A percentile compares a stretch with the other conserved stretches of the same genome.
phyloP scores from a whole-genome alignment of 1,284 basidiomycete genomes.

The Fomitopsis betulina region DNA sequence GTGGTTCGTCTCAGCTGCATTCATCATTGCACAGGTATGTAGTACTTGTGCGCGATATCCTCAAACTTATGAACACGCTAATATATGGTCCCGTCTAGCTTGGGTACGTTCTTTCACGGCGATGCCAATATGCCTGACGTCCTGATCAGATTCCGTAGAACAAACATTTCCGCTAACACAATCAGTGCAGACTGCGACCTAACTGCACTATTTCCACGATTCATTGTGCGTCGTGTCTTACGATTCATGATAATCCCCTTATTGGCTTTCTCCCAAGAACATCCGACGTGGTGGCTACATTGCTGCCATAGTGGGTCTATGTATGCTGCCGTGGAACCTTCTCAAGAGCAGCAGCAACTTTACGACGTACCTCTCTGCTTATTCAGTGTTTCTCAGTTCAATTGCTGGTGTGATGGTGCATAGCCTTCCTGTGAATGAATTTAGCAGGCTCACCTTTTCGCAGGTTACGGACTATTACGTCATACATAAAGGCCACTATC shows the following conservation, averaged over 20 bases:
- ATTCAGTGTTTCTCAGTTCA: conserved; percentile 79
- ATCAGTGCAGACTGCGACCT: conserved; percentile 84
- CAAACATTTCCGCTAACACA: conserved; percentile 83
- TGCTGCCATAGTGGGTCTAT: conserved; percentile 72
- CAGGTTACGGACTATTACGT: conserved; percentile 80
- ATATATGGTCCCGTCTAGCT: background rate
- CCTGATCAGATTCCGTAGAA: conserved; percentile 49
- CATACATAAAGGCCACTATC: conserved; percentile 68
- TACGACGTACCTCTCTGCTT: conserved; percentile 81
- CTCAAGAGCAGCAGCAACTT: conserved; percentile 75
- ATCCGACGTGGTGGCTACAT: conserved; percentile 83
- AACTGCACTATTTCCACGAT: conserved; percentile 76
- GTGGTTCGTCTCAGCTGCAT: conserved; percentile 74
- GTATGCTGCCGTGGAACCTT: conserved; percentile 80
- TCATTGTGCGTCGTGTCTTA: conserved; percentile 45
- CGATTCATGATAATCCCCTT: background rate
- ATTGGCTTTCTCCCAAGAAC: conserved; percentile 38
- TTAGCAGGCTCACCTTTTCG: background rate
- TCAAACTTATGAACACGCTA: too few relatives aligned
- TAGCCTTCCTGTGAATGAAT: background rate
- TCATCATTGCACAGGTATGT: conserved; percentile 67
- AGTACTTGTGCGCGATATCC: conserved; percentile 3
- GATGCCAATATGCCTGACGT: conserved; percentile 36
- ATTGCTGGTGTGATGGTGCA: conserved; percentile 75
- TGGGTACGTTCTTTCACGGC: conserved; percentile 16